Evolutionary conservation across 1,284 basidiomycete species (phyloP).

Genomic region (Tylopilus sp.): DNA sequence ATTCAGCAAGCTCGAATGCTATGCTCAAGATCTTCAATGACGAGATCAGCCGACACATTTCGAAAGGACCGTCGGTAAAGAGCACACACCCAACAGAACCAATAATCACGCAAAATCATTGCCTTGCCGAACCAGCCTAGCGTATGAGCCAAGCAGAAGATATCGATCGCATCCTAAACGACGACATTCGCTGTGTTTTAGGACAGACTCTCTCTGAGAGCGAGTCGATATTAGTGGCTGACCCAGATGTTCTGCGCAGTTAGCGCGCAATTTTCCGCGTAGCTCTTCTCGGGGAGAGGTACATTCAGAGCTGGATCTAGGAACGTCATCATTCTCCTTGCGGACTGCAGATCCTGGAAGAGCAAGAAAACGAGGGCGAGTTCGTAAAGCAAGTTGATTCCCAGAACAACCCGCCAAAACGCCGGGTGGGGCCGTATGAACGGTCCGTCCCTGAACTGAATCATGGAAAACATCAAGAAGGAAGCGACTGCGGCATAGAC

Average conservation of each 20-base stretch:
- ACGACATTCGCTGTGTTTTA: constrained; percentile 4
- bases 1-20: constrained; percentile 82
- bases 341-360: constrained; percentile 78
- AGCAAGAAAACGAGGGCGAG: constrained; percentile 75
- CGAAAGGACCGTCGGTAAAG: constrained; percentile 5
- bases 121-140: constrained; percentile 87
- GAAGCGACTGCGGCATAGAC: constrained; percentile 65
- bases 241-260: constrained; percentile 68
- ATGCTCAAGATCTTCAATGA: constrained; percentile 69
- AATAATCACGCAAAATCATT: constrained; percentile 80
- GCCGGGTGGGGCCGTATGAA: constrained; percentile 72
- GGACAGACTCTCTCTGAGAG: constrained; percentile 4
- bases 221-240: constrained; percentile 22
- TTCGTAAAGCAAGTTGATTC: constrained; percentile 78
- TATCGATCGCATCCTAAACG: constrained; percentile 68
- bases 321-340: constrained; percentile 71
- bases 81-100: constrained; percentile 77
- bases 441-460: constrained; percentile 83
- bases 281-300: constrained; percentile 76
- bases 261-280: constrained; percentile 73
- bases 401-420: constrained; percentile 72
- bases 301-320: constrained; percentile 69
- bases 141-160: constrained; percentile 79
- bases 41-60: constrained; percentile 4
- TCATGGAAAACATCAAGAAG: constrained; percentile 75